Evolutionary conservation across 306 rosid species (phyloP), one percentile per base, ranked within the genome.

Genomic region (Fragaria vesca): DNA sequence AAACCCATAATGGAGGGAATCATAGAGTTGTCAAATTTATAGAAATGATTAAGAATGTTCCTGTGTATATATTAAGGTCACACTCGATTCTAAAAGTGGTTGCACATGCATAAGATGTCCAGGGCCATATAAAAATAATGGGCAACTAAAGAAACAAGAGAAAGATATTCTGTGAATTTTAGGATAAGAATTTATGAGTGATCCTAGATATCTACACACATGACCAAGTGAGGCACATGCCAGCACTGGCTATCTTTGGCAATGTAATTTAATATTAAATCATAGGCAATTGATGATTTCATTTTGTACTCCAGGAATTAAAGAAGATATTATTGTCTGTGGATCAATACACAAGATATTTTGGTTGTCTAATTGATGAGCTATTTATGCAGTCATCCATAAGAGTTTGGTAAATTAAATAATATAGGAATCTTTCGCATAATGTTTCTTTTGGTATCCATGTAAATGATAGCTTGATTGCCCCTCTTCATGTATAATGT

Each of bases 191-290:
- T 71, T 66, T 12, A 28, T 52, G 63, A 63, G 54, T 80, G 73
- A 74, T 42, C 88, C 82, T 50, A 65, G 72, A 80, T 55, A 11
- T 45, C 21, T 40, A 51, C 85, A 58, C 82, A 55, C 79, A 76
- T 43, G 66, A 80, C 84, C 78, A 82, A 76, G 66, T 75, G 81
- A 78, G 78, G 87, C 87, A 82, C 88, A 80, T 90, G 90, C 81
- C 81, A 61, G 87, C 82, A 66, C 78, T 66, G 78, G 78, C 76
- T 77, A 21, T 74, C 75, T 76, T 76, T 8, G 76, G 81, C 61
- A 65, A 74, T 83, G 67, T 42, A 43, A 63, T 69, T 50, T 24
- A 20, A 16, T 57, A 2, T 2, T 34, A 32, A 47, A 66, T 66
- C 36, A 32, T 67, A 30, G 55, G 62, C 40, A 45, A 52, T 30